Evolutionary conservation across 1,284 basidiomycete genomes (phyloP).

Genomic region (Golubevia sp.): DNA sequence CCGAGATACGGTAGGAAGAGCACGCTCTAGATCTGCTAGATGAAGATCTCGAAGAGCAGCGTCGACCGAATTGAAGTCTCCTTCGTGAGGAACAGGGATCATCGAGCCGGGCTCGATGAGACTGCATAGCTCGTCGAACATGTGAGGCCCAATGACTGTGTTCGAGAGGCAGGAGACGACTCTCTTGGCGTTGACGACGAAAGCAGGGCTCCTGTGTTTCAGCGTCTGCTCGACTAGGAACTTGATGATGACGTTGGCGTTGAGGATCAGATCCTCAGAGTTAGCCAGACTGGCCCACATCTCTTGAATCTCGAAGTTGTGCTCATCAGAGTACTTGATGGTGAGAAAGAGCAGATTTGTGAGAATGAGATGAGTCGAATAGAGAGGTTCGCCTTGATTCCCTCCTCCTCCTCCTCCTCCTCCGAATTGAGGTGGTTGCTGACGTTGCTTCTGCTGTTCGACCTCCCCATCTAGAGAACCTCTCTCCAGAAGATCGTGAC

Average conservation of each 20-base stretch:
- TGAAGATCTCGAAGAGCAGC: constrained; percentile 14
- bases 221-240: constrained; percentile 87
- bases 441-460: neutral
- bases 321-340: constrained; percentile 75
- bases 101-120: constrained; percentile 83
- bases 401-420: no score
- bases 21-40: constrained; percentile 58
- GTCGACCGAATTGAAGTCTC: constrained; percentile 76
- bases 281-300: constrained; percentile 80
- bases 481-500: constrained; percentile 27
- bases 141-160: constrained; percentile 73
- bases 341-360: constrained; percentile 84
- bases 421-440: neutral
- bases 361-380: constrained; percentile 67
- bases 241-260: constrained; percentile 78
- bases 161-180: constrained; percentile 84
- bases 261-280: constrained; percentile 69
- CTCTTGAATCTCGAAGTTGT: constrained; percentile 80
- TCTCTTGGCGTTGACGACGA: constrained; percentile 78
- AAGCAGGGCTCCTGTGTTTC: constrained; percentile 77
- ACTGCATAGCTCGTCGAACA: constrained; percentile 81
- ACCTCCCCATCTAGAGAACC: neutral
- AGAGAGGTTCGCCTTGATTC: constrained; percentile 6
- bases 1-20: constrained; percentile 49
- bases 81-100: constrained; percentile 71